A percentile compares a stretch with the other conserved stretches of the same genome.
These are phyloP conservation scores for Rhizophlyctis rosea DNA, from an alignment of 192 early-diverging fungal species.

Conservation along the genomic window DNA sequence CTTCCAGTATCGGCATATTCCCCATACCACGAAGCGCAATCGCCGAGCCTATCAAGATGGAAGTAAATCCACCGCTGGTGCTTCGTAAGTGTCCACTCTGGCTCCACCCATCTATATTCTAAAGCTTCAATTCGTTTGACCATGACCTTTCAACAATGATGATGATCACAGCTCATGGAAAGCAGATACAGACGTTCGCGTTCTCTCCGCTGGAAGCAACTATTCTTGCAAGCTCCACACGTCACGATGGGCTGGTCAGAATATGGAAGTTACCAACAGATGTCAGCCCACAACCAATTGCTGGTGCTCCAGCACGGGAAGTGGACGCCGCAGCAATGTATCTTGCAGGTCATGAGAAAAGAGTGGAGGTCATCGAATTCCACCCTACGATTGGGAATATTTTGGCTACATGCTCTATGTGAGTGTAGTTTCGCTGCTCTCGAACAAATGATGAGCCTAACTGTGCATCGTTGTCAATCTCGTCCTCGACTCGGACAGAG, in stretches of 20 bases:
- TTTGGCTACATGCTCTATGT: conserved; percentile 21
- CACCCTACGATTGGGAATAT: conserved; percentile 25
- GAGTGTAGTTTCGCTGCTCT: neutral
- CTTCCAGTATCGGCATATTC: conserved; percentile 21
- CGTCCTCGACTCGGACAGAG: conserved; percentile 3
- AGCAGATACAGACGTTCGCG: conserved; percentile 27
- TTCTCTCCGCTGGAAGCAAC: conserved; percentile 10
- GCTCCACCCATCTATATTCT: neutral
- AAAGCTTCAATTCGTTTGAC: too few species aligned
- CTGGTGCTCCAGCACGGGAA: neutral
- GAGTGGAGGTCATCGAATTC: conserved; percentile 24
- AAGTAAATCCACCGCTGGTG: conserved; percentile 10
- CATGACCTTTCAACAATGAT: too few species aligned
- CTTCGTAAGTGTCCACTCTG: conserved; percentile 16
- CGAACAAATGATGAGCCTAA: neutral
- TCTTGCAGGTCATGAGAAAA: conserved; percentile 35
- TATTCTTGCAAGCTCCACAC: conserved; percentile 10
- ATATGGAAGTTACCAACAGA: conserved; percentile 28
- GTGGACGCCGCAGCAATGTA: conserved; percentile 21
- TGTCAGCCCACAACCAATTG: conserved; percentile 2
- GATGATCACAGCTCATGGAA: conserved; percentile 10
- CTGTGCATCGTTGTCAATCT: neutral
- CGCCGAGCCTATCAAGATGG: conserved; percentile 9
- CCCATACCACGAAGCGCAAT: conserved; percentile 11
- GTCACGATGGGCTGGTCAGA: conserved; percentile 23